A percentile compares a stretch with the other conserved stretches of the same genome.
phyloP scores from a whole-genome alignment of 345 rosid species.

The Brassica rapa region DNA sequence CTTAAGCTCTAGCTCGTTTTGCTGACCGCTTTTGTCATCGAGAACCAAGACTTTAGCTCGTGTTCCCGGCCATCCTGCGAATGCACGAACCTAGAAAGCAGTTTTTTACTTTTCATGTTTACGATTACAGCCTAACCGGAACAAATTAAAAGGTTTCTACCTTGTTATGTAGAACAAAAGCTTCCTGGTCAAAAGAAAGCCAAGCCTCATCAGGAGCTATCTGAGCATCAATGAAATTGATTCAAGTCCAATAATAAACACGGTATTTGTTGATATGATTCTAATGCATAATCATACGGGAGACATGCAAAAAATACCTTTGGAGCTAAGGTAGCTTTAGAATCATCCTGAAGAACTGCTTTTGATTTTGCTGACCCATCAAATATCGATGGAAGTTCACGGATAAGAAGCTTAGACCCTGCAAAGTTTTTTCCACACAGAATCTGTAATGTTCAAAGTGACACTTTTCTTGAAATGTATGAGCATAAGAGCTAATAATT shows the following conservation, averaged over 20 bases:
- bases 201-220: slow-evolving; percentile 82
- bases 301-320: slow-evolving; percentile 49
- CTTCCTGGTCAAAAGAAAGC: slow-evolving; percentile 79
- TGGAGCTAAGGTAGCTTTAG: slow-evolving; percentile 84
- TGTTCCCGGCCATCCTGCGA: slow-evolving; percentile 99
- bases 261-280: not conserved
- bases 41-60: slow-evolving; percentile 62
- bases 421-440: slow-evolving; percentile 17
- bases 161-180: slow-evolving; percentile 77
- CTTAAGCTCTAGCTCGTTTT: slow-evolving; percentile 60
- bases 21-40: slow-evolving; percentile 45
- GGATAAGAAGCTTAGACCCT: slow-evolving; percentile 83
- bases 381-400: slow-evolving; percentile 70
- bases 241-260: not conserved
- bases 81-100: slow-evolving; percentile 79
- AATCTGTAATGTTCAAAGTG: not conserved
- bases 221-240: slow-evolving; percentile 43
- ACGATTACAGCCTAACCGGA: not conserved
- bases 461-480: not conserved
- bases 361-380: slow-evolving; percentile 74
- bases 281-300: no score
- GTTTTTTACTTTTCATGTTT: slow-evolving; percentile 25
- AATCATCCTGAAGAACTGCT: slow-evolving; percentile 85
- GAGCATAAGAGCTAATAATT: not conserved
- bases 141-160: slow-evolving; percentile 39